Conservation (phyloP, 1,139 yeast species). For the Debaryomycetaceae sp. region DNA sequence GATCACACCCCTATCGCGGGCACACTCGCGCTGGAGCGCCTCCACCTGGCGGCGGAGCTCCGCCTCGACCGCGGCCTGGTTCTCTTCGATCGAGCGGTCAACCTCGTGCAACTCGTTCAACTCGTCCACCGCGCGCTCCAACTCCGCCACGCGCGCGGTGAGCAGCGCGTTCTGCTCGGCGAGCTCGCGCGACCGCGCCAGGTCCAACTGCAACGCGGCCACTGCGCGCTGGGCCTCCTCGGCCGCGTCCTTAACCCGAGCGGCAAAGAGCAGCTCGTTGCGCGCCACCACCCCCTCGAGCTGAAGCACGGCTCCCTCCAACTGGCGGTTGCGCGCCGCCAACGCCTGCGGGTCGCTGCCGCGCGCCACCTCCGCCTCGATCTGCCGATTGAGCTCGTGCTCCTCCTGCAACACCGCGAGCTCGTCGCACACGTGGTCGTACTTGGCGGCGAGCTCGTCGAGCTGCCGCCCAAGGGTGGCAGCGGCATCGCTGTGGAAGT, state of each 20-base stretch:
- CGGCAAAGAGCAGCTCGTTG: slow-evolving; percentile 25
- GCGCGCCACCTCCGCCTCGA: slow-evolving; percentile 30
- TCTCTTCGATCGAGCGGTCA: slow-evolving; percentile 60
- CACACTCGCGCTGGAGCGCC: slow-evolving; percentile 23
- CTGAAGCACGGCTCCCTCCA: slow-evolving; percentile 36
- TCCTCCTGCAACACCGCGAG: slow-evolving; percentile 44
- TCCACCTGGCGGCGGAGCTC: slow-evolving; percentile 47
- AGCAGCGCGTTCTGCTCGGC: slow-evolving; percentile 55
- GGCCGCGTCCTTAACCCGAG: slow-evolving; percentile 42
- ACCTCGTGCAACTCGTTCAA: slow-evolving; percentile 56
- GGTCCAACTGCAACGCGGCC: slow-evolving; percentile 32
- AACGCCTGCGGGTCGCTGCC: too few relatives aligned
- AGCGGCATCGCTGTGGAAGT: slow-evolving; percentile 42
- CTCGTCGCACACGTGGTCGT: slow-evolving; percentile 37
- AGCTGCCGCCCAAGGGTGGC: slow-evolving; percentile 27
- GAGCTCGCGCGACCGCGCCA: slow-evolving; percentile 36
- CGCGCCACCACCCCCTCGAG: slow-evolving; percentile 17
- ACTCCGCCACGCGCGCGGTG: slow-evolving; percentile 28
- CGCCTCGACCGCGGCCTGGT: slow-evolving; percentile 50
- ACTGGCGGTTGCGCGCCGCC: slow-evolving; percentile 23
- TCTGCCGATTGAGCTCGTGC: slow-evolving; percentile 35
- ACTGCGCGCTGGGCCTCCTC: too few relatives aligned
- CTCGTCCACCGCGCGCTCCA: slow-evolving; percentile 47
- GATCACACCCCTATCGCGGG: slow-evolving; percentile 22
- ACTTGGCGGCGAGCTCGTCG: slow-evolving; percentile 26